Conservation (phyloP, 257 asterid genomes). For the Ajuga chamaepitys region DNA sequence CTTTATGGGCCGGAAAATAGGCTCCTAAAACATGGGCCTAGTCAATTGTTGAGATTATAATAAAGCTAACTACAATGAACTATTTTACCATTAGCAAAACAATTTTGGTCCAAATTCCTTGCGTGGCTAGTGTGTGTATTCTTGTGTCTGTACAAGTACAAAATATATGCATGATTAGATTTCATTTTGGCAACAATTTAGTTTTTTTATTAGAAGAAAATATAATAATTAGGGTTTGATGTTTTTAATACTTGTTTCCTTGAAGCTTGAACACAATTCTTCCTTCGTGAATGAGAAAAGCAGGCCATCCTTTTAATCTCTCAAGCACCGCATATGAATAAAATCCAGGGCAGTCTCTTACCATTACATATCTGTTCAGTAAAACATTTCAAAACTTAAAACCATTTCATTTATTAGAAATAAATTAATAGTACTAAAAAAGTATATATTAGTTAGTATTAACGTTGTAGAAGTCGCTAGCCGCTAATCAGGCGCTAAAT, state of each 20-base stretch:
- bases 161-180: no score
- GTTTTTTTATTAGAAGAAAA: neutral
- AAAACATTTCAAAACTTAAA: neutral
- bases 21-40: no score
- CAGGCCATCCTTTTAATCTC: conserved; percentile 35
- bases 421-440: neutral
- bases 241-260: conserved; percentile 17
- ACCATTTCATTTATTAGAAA: neutral
- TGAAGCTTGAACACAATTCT: conserved; percentile 44
- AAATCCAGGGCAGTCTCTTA: conserved; percentile 41
- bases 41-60: no score
- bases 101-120: no score
- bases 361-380: conserved; percentile 35
- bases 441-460: neutral
- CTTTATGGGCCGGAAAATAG: no score
- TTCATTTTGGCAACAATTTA: no score
- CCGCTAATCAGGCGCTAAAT: no score
- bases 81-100: no score
- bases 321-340: conserved; percentile 42
- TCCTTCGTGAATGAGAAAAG: conserved; percentile 27
- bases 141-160: no score
- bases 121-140: no score
- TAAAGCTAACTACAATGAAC: no score
- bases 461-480: no score
- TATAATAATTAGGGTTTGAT: neutral